Evolutionary conservation across 2,329 filamentous ascomycete genomes (phyloP).

Genomic region (Ophiostoma himal-ulmi): DNA sequence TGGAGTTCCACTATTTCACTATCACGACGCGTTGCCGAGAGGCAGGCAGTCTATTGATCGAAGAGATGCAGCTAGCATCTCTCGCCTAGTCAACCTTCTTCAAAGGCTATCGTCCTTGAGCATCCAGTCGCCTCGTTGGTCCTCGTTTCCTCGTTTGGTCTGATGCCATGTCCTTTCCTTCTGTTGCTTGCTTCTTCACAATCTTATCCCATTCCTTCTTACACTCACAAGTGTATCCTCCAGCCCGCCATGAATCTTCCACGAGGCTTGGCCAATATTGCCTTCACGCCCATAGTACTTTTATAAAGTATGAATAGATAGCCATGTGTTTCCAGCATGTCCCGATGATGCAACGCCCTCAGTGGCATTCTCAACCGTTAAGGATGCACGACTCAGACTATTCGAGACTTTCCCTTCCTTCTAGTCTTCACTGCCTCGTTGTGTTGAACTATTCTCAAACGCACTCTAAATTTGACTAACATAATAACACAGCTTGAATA

Average conservation of each 20-base stretch:
- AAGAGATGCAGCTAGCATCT: not conserved
- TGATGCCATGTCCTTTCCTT: not conserved
- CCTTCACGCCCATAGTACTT: not conserved
- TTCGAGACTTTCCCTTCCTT: not conserved
- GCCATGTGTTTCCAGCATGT: not conserved
- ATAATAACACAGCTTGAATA: not conserved
- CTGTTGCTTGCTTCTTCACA: not conserved
- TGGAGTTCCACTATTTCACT: not conserved
- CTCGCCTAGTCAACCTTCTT: not conserved
- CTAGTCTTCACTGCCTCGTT: not conserved
- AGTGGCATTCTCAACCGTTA: not conserved
- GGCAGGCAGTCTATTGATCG: not conserved
- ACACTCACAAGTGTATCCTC: not conserved
- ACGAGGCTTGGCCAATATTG: conserved; percentile 1
- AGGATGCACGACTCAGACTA: not conserved
- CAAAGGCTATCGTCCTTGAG: not conserved
- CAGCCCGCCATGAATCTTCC: not conserved
- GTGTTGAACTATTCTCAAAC: not conserved
- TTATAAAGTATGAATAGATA: not conserved
- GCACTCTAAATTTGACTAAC: not conserved
- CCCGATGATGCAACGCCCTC: not conserved
- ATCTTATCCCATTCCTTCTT: not conserved
- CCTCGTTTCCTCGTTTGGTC: conserved; percentile 8
- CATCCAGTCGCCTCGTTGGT: not conserved
- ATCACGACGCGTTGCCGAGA: not conserved